Percentiles rank a stretch among this genome's conserved stretches.
These are phyloP conservation scores for Mimosa bimucronata DNA, from an alignment of 306 rosid species.

Conservation along the genomic window DNA sequence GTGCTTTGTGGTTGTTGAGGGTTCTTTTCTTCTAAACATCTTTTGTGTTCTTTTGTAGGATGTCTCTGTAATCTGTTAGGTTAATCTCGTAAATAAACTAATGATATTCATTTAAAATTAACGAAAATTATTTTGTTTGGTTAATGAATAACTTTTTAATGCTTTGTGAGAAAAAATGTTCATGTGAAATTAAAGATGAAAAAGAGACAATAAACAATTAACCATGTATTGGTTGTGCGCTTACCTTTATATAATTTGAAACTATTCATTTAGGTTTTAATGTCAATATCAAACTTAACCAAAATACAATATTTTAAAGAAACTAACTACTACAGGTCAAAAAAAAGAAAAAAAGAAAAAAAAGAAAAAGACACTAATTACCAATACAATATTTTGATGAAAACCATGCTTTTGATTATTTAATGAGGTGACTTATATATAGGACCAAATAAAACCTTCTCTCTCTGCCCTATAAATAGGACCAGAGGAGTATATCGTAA, in stretches of 20 bases:
- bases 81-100: background rate
- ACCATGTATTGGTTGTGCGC: background rate
- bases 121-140: background rate
- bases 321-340: too few relatives aligned
- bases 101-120: background rate
- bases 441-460: too few relatives aligned
- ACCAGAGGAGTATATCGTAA: too few relatives aligned
- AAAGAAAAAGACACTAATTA: too few relatives aligned
- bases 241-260: background rate
- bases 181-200: background rate
- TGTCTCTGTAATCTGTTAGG: background rate
- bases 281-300: background rate
- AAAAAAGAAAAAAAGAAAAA: too few relatives aligned
- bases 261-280: background rate
- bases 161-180: background rate
- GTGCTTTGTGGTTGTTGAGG: conserved; percentile 52
- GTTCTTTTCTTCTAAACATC: background rate
- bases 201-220: background rate
- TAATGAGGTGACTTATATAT: too few relatives aligned
- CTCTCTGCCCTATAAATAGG: too few relatives aligned
- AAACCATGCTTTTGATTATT: too few relatives aligned
- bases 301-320: too few relatives aligned
- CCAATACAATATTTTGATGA: too few relatives aligned
- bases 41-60: background rate
- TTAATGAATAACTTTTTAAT: background rate